Conservation (phyloP, 139 green algal species). For the Chlamydomonas asymmetrica region DNA sequence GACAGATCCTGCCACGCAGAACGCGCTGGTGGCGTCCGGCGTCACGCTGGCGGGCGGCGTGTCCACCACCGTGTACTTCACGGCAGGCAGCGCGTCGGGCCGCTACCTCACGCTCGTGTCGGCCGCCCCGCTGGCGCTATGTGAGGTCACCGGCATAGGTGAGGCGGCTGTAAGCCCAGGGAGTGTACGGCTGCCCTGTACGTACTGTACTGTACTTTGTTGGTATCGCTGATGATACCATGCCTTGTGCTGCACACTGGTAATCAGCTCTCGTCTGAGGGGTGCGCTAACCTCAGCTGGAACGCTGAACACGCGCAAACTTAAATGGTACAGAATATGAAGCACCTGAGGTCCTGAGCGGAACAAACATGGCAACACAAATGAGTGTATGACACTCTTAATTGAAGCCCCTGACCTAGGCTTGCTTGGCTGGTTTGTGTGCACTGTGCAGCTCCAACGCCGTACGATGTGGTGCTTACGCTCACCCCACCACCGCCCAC, state of each 20-base stretch:
- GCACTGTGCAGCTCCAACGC: too few relatives aligned
- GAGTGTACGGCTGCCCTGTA: neutral
- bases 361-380: too few relatives aligned
- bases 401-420: too few relatives aligned
- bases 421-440: too few relatives aligned
- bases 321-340: neutral
- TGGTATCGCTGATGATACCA: neutral
- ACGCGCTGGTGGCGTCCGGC: slow-evolving; percentile 8
- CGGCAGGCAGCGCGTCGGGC: neutral
- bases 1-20: neutral
- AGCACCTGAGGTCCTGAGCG: too few relatives aligned
- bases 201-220: neutral
- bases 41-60: slow-evolving; percentile 1
- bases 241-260: neutral
- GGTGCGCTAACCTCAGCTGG: neutral
- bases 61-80: slow-evolving; percentile 6
- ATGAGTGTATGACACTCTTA: too few relatives aligned
- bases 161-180: too few relatives aligned
- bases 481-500: too few relatives aligned
- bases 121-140: neutral
- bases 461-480: too few relatives aligned
- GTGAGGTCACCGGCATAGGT: too few relatives aligned
- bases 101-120: slow-evolving; percentile 12
- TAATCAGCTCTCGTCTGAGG: neutral
- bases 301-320: neutral